Conservation (phyloP, 2,329 filamentous ascomycete species). For the Sclerotinia sclerotiorum region DNA sequence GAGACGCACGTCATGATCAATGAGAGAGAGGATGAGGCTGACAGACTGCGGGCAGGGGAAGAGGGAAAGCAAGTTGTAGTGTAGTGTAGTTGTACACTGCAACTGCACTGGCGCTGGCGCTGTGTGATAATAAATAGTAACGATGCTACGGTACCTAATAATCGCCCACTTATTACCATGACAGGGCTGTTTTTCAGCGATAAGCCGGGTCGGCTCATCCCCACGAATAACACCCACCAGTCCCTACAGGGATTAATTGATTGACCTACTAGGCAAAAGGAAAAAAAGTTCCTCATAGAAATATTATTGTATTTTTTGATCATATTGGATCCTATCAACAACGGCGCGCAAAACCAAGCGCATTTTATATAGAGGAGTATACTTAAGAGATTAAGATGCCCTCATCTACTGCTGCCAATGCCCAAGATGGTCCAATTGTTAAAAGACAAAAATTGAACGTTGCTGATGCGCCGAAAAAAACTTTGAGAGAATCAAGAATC, state of each 20-base stretch:
- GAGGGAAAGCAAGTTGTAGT: neutral
- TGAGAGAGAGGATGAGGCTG: neutral
- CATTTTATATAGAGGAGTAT: neutral
- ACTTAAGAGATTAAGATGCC: slow-evolving; percentile 45
- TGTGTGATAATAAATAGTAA: neutral
- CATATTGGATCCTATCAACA: neutral
- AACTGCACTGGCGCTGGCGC: no score
- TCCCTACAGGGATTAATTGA: slow-evolving; percentile 9
- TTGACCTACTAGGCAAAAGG: neutral
- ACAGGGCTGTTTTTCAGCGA: neutral
- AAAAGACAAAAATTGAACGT: slow-evolving; percentile 73
- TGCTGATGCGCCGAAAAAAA: slow-evolving; percentile 44
- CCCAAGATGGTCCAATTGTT: slow-evolving; percentile 58
- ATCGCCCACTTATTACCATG: neutral
- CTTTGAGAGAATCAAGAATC: slow-evolving; percentile 65
- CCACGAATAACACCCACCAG: neutral
- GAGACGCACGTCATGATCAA: neutral
- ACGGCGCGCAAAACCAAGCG: slow-evolving; percentile 8
- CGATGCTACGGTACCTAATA: neutral
- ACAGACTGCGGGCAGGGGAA: neutral
- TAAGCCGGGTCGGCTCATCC: neutral
- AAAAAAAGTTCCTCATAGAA: slow-evolving; percentile 2
- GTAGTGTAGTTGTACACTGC: neutral
- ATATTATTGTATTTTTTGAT: neutral
- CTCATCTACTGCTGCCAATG: slow-evolving; percentile 44